phyloP scores from a whole-genome alignment of 2,329 filamentous ascomycete species.

The Alternaria hordeiaustralica region DNA sequence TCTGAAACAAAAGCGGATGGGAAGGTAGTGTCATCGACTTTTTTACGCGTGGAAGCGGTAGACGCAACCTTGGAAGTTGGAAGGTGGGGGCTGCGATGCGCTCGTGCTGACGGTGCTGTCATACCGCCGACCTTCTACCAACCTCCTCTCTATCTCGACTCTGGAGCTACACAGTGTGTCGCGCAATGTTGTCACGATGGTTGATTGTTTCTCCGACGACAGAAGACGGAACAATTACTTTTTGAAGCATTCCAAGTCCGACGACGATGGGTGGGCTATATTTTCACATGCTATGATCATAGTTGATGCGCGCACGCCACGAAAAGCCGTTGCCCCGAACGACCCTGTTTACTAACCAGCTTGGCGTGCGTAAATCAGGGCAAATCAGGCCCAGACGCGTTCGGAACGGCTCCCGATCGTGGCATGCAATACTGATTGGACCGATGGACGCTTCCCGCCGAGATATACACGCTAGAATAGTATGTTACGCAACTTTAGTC shows the following conservation, averaged over 20 bases:
- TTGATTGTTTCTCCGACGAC: background rate
- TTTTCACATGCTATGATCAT: constrained; percentile 6
- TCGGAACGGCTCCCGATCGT: background rate
- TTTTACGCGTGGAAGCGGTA: background rate
- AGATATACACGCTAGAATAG: constrained; percentile 16
- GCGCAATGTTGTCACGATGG: too few relatives aligned
- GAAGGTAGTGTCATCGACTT: background rate
- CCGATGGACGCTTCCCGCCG: constrained; percentile 11
- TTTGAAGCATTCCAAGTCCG: too few relatives aligned
- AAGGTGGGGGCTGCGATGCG: background rate
- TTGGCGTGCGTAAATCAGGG: background rate
- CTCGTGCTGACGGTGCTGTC: background rate
- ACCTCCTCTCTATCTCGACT: background rate
- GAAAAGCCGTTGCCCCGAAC: constrained; percentile 8
- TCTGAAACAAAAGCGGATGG: background rate
- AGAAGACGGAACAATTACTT: too few relatives aligned
- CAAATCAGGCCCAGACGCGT: constrained; percentile 1
- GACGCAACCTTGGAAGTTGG: background rate
- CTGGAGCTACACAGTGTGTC: background rate
- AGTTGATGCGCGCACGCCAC: background rate
- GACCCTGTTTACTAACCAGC: constrained; percentile 10
- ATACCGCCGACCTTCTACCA: background rate
- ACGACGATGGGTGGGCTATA: background rate
- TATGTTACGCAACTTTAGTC: constrained; percentile 34
- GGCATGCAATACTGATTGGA: constrained; percentile 12